phyloP scores from a whole-genome alignment of 1,139 yeast species.

The Saccharomyces hybrid region DNA sequence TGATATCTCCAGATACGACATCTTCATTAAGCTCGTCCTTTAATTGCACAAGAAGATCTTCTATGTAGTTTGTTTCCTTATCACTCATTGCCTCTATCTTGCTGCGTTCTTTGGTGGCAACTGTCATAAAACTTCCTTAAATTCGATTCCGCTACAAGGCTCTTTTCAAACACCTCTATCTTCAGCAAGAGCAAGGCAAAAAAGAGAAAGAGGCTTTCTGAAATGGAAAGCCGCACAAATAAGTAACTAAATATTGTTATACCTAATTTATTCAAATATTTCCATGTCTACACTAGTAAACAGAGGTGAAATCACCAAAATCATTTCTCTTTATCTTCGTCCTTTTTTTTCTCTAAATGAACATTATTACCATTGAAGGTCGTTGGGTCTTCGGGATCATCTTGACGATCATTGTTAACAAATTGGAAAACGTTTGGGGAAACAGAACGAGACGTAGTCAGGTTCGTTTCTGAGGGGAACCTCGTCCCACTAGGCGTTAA shows the following conservation, averaged over 20 bases:
- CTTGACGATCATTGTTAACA: conserved; percentile 21
- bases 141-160: background rate
- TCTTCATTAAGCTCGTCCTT: conserved; percentile 9
- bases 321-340: conserved; percentile 7
- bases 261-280: background rate
- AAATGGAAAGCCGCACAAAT: background rate
- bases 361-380: conserved; percentile 44
- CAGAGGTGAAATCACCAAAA: background rate
- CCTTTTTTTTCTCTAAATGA: conserved; percentile 38
- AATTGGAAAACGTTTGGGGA: conserved; percentile 28
- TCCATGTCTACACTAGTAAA: background rate
- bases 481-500: conserved; percentile 8
- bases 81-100: background rate
- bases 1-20: conserved; percentile 7
- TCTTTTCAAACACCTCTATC: background rate
- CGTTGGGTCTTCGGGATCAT: conserved; percentile 19
- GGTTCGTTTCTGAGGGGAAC: conserved; percentile 15
- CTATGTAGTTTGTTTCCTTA: background rate
- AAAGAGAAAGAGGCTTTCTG: background rate
- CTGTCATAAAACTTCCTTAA: background rate
- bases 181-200: background rate
- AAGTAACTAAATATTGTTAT: background rate
- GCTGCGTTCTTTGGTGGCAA: background rate
- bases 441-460: conserved; percentile 22
- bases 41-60: conserved; percentile 8